Percentiles rank a stretch among this genome's conserved stretches.
Conservation (phyloP, 805 yeast genomes). For the Zygotorulaspora florentina region DNA sequence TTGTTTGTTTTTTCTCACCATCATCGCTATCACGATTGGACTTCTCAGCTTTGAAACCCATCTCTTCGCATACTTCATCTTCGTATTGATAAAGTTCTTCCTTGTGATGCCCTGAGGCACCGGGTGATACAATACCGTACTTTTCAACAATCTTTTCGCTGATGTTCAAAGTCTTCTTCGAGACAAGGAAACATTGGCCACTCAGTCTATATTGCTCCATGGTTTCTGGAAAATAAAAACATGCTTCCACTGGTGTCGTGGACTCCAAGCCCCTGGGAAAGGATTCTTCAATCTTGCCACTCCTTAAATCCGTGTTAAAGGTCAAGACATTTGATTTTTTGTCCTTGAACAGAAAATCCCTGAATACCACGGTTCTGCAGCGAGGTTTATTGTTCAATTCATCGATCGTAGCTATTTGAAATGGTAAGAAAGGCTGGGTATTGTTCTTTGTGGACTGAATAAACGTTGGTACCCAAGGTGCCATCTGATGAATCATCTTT, state of each 20-base stretch:
- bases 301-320: conserved; percentile 68
- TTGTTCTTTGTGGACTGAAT: conserved; percentile 50
- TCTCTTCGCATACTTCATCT: conserved; percentile 14
- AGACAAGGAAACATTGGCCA: conserved; percentile 55
- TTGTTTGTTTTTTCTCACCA: conserved; percentile 3
- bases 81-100: conserved; percentile 17
- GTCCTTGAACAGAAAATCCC: conserved; percentile 75
- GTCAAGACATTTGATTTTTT: conserved; percentile 61
- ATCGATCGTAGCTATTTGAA: conserved; percentile 68
- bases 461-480: conserved; percentile 75
- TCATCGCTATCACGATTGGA: conserved; percentile 3
- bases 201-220: conserved; percentile 69
- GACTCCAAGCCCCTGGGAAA: conserved; percentile 17
- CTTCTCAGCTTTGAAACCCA: not conserved
- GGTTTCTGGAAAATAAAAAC: conserved; percentile 61
- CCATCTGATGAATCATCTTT: conserved; percentile 43
- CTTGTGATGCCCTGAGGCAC: conserved; percentile 20
- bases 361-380: conserved; percentile 63
- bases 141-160: conserved; percentile 16
- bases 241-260: conserved; percentile 65
- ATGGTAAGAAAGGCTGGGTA: conserved; percentile 47
- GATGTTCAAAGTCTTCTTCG: conserved; percentile 17
- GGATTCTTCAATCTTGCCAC: conserved; percentile 55
- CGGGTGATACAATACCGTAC: conserved; percentile 34
- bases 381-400: conserved; percentile 47